Evolutionary conservation across 208 protist species (phyloP).

Genomic region (Leishmania mexicana): DNA sequence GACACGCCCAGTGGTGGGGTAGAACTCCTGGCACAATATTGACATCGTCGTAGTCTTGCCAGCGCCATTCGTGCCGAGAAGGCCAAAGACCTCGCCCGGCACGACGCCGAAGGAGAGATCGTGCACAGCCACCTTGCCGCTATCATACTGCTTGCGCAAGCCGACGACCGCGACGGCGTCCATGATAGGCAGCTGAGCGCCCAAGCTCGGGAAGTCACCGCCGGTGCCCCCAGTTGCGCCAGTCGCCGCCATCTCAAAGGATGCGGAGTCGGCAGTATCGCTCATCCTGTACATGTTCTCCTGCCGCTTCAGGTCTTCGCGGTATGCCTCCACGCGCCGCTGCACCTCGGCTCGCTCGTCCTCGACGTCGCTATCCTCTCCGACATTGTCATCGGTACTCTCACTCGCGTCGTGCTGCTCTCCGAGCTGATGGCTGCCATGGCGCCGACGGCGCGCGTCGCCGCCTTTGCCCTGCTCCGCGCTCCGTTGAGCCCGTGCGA

Average conservation of each 20-base stretch:
- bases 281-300: not conserved
- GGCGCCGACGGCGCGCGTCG: not conserved
- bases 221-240: not conserved
- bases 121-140: slow-evolving; percentile 45
- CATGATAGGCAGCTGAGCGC: not conserved
- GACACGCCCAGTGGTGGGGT: slow-evolving; percentile 52
- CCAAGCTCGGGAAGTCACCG: not conserved
- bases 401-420: not conserved
- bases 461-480: too few species aligned
- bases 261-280: not conserved
- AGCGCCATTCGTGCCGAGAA: slow-evolving; percentile 86
- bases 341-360: slow-evolving; percentile 39
- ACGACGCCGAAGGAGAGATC: slow-evolving; percentile 64
- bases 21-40: slow-evolving; percentile 71
- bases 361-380: slow-evolving; percentile 46
- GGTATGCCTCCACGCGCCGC: slow-evolving; percentile 6
- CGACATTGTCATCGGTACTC: not conserved
- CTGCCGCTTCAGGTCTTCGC: not conserved
- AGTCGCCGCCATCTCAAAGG: not conserved
- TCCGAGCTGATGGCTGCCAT: not conserved
- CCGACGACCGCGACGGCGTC: slow-evolving; percentile 38
- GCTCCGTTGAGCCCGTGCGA: not conserved
- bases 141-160: slow-evolving; percentile 34
- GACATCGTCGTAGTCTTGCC: slow-evolving; percentile 86
- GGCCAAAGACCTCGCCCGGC: slow-evolving; percentile 73